Conservation (phyloP, 306 rosid genomes). For the Dryas drummondii region DNA sequence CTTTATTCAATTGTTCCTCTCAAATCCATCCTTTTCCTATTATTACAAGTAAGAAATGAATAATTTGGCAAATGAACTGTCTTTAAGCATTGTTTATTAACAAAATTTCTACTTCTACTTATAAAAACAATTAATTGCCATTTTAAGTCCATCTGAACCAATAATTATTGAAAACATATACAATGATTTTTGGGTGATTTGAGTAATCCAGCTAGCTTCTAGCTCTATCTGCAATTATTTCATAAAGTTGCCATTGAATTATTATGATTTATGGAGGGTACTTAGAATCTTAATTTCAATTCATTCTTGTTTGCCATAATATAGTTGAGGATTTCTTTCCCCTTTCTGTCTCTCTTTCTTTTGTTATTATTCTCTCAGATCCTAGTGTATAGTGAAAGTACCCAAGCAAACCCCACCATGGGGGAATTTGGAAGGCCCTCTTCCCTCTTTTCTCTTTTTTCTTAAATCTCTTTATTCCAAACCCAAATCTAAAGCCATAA, state of each 20-base stretch:
- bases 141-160: neutral
- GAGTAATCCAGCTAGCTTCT: neutral
- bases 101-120: no score
- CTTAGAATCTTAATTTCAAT: constrained; percentile 38
- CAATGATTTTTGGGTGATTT: constrained; percentile 14
- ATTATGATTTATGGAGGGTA: constrained; percentile 26
- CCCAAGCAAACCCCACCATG: constrained; percentile 57
- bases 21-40: neutral
- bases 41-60: neutral
- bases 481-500: constrained; percentile 65
- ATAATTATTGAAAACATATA: neutral
- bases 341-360: constrained; percentile 32
- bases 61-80: neutral
- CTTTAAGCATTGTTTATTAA: no score
- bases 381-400: constrained; percentile 61
- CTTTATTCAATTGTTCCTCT: neutral
- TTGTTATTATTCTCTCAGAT: constrained; percentile 41
- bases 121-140: no score
- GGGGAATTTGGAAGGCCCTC: constrained; percentile 51
- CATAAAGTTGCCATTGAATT: constrained; percentile 20
- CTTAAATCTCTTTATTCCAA: constrained; percentile 72
- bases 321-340: constrained; percentile 40
- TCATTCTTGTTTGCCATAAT: constrained; percentile 44
- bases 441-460: constrained; percentile 33
- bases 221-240: neutral